These are phyloP conservation scores for Paspalum notatum DNA, from an alignment of 176 grass and related monocot species.

Conservation along the genomic window DNA sequence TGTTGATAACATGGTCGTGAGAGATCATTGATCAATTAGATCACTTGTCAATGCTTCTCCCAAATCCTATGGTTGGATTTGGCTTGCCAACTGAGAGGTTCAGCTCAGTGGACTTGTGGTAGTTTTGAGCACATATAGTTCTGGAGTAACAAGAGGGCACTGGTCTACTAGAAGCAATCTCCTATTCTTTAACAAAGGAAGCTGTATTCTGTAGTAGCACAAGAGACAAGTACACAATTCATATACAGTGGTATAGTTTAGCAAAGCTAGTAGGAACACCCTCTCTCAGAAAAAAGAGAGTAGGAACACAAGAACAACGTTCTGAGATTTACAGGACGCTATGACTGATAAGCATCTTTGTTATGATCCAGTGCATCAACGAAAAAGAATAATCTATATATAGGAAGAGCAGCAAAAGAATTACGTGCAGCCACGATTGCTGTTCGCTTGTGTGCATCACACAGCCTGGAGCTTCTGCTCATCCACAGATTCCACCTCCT, in stretches of 20 bases:
- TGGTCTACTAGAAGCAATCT: too few species aligned
- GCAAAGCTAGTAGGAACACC: conserved; percentile 24
- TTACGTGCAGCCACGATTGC: neutral
- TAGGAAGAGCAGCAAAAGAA: conserved; percentile 48
- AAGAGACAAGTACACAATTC: conserved; percentile 27
- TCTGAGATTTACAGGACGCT: conserved; percentile 53
- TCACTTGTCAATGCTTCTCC: too few species aligned
- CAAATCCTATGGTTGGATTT: too few species aligned
- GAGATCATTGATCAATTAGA: too few species aligned
- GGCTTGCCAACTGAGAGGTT: too few species aligned
- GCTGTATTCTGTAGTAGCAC: conserved; percentile 6
- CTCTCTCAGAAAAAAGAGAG: neutral
- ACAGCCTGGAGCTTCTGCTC: conserved; percentile 72
- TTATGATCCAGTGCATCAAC: neutral
- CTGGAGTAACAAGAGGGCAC: too few species aligned
- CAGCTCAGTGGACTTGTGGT: too few species aligned
- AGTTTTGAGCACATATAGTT: too few species aligned
- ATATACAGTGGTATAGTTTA: conserved; percentile 24
- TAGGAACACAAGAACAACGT: conserved; percentile 2
- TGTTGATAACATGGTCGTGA: too few species aligned
- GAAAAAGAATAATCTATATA: conserved; percentile 48
- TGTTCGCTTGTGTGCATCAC: conserved; percentile 36
- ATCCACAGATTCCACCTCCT: conserved; percentile 80
- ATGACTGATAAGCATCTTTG: neutral
- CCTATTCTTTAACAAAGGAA: neutral